Evolutionary conservation across 2,329 filamentous ascomycete species (phyloP).

Genomic region (Lithohypha guttulata): DNA sequence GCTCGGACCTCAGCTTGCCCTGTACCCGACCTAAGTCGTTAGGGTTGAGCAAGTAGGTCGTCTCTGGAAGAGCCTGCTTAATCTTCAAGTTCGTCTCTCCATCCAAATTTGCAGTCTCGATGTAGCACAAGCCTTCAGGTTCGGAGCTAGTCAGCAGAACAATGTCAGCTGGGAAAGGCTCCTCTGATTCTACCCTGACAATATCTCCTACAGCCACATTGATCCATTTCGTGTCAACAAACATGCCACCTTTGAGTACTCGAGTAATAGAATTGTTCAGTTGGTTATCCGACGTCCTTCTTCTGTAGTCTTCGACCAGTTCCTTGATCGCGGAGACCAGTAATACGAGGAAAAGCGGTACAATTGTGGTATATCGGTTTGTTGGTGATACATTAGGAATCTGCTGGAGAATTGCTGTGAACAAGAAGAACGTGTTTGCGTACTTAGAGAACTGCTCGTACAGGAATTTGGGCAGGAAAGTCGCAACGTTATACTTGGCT

Average conservation of each 20-base stretch:
- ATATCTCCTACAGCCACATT: slow-evolving; percentile 89
- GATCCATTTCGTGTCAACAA: slow-evolving; percentile 85
- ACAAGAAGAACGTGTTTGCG: slow-evolving; percentile 98
- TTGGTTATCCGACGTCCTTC: slow-evolving; percentile 73
- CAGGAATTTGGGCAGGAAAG: slow-evolving; percentile 92
- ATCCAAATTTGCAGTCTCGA: slow-evolving; percentile 94
- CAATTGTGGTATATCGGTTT: slow-evolving; percentile 92
- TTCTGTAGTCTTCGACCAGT: slow-evolving; percentile 81
- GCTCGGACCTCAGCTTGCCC: slow-evolving; percentile 82
- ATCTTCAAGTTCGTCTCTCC: slow-evolving; percentile 98
- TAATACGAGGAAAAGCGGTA: slow-evolving; percentile 79
- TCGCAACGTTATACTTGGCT: slow-evolving; percentile 88
- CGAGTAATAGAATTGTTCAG: slow-evolving; percentile 80
- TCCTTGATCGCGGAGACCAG: slow-evolving; percentile 95
- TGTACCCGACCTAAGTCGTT: slow-evolving; percentile 75
- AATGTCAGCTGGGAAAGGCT: slow-evolving; percentile 87
- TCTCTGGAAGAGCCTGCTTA: slow-evolving; percentile 94
- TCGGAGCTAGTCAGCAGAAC: slow-evolving; percentile 90
- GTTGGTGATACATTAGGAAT: slow-evolving; percentile 92
- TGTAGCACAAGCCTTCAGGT: slow-evolving; percentile 94
- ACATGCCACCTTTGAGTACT: slow-evolving; percentile 71
- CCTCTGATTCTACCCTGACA: slow-evolving; percentile 82
- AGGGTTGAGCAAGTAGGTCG: slow-evolving; percentile 73
- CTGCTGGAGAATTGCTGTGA: slow-evolving; percentile 88
- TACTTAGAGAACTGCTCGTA: slow-evolving; percentile 99